Base-by-base conservation (phyloP, 768 basidiomycete species). In the Leccinum boreale region DNA sequence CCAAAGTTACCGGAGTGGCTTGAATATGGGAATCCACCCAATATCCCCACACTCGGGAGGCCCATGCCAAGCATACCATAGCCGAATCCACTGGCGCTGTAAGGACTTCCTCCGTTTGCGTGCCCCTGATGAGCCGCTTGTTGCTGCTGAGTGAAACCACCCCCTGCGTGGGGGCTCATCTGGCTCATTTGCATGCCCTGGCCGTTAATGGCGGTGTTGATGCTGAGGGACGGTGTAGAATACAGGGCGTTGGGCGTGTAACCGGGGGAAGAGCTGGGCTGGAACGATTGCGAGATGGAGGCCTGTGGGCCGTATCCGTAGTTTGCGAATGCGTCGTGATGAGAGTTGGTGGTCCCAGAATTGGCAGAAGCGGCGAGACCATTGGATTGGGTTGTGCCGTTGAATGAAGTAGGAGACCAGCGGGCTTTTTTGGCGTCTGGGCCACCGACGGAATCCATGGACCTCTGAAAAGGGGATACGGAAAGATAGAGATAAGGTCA, bases 341-440 rank as follows among this genome's bases (percentile, higher is more conserved):
- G 72, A 54, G 80, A 76, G 65, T 67, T 67, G 55, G 73, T 55
- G 47, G 72, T 57, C 47, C 73, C 70, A 17, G 72, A 74, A 68
- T 69, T 80, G 44, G 74, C 70, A 50, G 72, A 70, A 14, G 65
- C 55, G 54, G 73, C 61, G 55, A 69, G 79, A 54, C 76, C 76
- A 56, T 72, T 74, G 21, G 69, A 61, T 47, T 72, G 68, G 58
- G 70, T 70, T 29, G 71, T 65, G 53, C 70, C 68, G 29, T 67
- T 71, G 63, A 77, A 75, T 24, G 79, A 84, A 52, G 81, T 85
- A 53, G 90, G 89, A 28, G 89, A 91, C 91, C 91, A 92, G 64
- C 92, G 89, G 57, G 92, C 86, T 75, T 94, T 94, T 83, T 94
- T 94, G 55, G 87, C 80, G 74, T 91, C 90, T 63, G 89, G 89